Conservation (phyloP, 1,284 basidiomycete genomes). For the Sutorius eximius region DNA sequence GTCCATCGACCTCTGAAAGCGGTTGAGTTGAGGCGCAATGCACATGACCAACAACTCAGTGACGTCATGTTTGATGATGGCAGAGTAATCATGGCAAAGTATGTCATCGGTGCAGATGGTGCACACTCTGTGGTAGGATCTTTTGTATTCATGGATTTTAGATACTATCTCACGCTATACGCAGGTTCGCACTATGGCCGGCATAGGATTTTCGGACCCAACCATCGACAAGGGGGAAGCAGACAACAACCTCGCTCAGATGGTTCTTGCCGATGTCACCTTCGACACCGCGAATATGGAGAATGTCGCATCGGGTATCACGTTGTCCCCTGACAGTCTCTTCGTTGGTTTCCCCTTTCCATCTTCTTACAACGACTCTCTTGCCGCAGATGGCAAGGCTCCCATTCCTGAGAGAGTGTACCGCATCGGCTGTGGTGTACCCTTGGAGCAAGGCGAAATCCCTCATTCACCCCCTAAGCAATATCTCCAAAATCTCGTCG, state of each 20-base stretch:
- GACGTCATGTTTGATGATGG: slow-evolving; percentile 51
- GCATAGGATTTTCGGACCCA: slow-evolving; percentile 15
- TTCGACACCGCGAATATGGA: not conserved
- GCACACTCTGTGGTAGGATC: slow-evolving; percentile 45
- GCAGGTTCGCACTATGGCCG: slow-evolving; percentile 10
- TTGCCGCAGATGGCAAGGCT: slow-evolving; percentile 4
- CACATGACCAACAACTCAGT: slow-evolving; percentile 22
- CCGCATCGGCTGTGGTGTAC: slow-evolving; percentile 37
- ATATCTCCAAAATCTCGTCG: slow-evolving; percentile 38
- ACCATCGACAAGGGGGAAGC: not conserved
- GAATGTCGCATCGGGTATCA: not conserved
- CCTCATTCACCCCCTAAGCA: slow-evolving; percentile 31
- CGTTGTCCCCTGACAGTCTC: slow-evolving; percentile 21
- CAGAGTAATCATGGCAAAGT: slow-evolving; percentile 43
- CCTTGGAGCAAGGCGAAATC: slow-evolving; percentile 28
- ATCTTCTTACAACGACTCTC: slow-evolving; percentile 16
- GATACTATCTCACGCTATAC: not conserved
- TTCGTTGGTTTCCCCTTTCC: slow-evolving; percentile 32
- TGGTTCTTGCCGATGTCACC: slow-evolving; percentile 11
- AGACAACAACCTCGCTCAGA: slow-evolving; percentile 7
- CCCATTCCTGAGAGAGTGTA: slow-evolving; percentile 19
- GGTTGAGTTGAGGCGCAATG: slow-evolving; percentile 29
- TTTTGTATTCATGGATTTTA: not conserved
- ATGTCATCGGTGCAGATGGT: slow-evolving; percentile 57
- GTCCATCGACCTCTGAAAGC: slow-evolving; percentile 24